Base-by-base conservation (phyloP, 2,329 filamentous ascomycete genomes). In the Tolypocladium guangdongense region DNA sequence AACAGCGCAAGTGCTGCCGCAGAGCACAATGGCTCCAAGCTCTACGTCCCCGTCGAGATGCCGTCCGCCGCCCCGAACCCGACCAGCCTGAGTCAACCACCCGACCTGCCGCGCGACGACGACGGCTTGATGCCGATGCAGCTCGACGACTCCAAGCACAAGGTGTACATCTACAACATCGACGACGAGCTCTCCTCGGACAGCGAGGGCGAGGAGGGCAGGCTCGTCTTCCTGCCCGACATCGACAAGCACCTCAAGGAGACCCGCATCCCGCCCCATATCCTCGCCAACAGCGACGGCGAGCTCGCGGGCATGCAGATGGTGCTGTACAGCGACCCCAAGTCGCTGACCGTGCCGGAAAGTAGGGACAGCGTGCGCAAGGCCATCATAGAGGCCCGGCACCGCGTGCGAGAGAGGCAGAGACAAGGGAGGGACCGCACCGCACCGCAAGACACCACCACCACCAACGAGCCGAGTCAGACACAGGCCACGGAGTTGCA, bases 161-260 rank as follows among this genome's bases (percentile, higher is more conserved):
- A 87, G 64, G 83, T 96, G 56, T 96, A 93, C 76, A 90, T 99
- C 61, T 86, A 91, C 74, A 84, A 95, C 69, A 77, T 99, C 11
- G 90, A 95, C 65, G 87, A 87, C 61, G 92, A 97, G 71, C 80
- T 97, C 35, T 85, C 86, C 16, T 74, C 73, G 8, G 71, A 70
- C 56, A 69, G 60, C 59, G 66, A 68, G 14, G 57, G 56, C 53
- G 76, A 78, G 56, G 75, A 80, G 24, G 78, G 80, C 59, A 78
- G 75, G 59, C 78, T 95, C 48, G 77, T 91, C 64, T 90, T 96
- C 73, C 78, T 95, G 0, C 84, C 90, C 0, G 88, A 95, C 65
- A 87, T 97, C 52, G 86, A 92, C 66, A 89, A 87, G 70, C 86
- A 88, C 65, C 77, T 97, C 51, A 78, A 78, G 57, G 77, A 80